Evolutionary conservation across 352 stramenopile genomes (phyloP), one percentile per base, ranked within the genome.

Genomic region (Phytopythium boreale): DNA sequence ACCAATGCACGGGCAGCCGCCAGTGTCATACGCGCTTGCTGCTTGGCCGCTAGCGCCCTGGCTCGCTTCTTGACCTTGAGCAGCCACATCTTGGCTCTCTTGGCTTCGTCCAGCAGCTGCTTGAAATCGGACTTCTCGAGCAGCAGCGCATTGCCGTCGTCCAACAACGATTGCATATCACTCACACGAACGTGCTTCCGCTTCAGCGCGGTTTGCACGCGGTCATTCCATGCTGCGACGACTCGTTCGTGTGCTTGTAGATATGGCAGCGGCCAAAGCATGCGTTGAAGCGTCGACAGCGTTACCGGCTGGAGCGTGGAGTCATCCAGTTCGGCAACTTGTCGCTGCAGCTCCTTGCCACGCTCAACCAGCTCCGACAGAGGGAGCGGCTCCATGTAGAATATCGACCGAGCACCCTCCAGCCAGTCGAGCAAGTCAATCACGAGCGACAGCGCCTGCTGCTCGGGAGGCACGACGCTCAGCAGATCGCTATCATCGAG

Each of bases 61-160:
- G 93, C 62, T 20, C 84, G 78, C 62, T 96, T 96, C 62, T 94
- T 95, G 15, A 93, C 58, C 68, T 96, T 96, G 0, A 79, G 75
- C 0, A 96, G 78, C 88, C 88, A 96, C 37, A 86, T 57, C 24
- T 90, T 92, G 0, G 82, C 82, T 46, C 88, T 88, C 67, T 88
- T 93, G 11, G 89, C 71, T 69, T 96, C 88, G 36, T 93, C 81
- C 71, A 92, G 76, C 20, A 96, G 75, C 50, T 87, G 61, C 43
- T 90, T 88, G 58, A 95, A 89, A 0, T 84, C 76, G 3, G 88
- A 82, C n/a, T 87, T 79, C 50, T 95, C 84, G 44, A 95, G 71
- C 26, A 90, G 43, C 27, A 95, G 62, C 4, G 66, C 69, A 58
- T 74, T 82, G 5, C 83, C 83, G 62, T 86, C 84, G 34, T 79